Evolutionary conservation across 1,284 basidiomycete genomes (phyloP).

Genomic region (Heliocybe sulcata): DNA sequence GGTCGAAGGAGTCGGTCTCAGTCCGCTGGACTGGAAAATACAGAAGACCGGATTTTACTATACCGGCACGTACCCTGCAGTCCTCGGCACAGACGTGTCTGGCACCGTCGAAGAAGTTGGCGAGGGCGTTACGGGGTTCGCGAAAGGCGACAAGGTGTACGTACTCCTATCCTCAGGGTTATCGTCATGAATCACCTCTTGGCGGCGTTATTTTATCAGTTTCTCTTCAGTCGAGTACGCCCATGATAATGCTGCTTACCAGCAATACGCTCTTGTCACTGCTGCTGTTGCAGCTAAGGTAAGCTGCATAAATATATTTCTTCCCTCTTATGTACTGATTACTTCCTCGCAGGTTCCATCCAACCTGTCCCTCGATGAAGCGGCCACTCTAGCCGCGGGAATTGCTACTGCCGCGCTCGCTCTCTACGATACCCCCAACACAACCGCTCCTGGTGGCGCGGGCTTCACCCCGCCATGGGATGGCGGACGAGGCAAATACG

Average conservation of each 20-base stretch:
- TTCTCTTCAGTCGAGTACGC: conserved; percentile 11
- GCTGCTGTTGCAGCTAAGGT: conserved; percentile 14
- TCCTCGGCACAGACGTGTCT: conserved; percentile 48
- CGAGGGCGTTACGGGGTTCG: conserved; percentile 37
- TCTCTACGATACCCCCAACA: conserved; percentile 1
- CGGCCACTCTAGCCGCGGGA: conserved; percentile 7
- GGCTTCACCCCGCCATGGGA: background rate
- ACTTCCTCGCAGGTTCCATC: background rate
- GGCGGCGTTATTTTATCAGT: conserved; percentile 4
- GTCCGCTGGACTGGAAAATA: conserved; percentile 11
- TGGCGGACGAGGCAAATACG: background rate
- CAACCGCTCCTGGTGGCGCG: conserved; percentile 4
- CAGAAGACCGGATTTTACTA: conserved; percentile 22
- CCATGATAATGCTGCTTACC: conserved; percentile 12
- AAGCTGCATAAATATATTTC: background rate
- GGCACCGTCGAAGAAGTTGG: conserved; percentile 50
- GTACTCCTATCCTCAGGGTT: conserved; percentile 10
- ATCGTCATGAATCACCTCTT: background rate
- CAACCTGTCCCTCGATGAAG: conserved; percentile 6
- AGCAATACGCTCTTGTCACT: conserved; percentile 14
- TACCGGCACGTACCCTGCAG: conserved; percentile 27
- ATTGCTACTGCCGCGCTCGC: conserved; percentile 6
- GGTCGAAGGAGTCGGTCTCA: conserved; percentile 1
- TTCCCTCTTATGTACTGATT: background rate
- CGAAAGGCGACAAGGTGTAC: conserved; percentile 51